Percentiles rank a stretch among this genome's conserved stretches.
Evolutionary conservation across 768 basidiomycete genomes (phyloP).

Genomic region (Agaricus bisporus): DNA sequence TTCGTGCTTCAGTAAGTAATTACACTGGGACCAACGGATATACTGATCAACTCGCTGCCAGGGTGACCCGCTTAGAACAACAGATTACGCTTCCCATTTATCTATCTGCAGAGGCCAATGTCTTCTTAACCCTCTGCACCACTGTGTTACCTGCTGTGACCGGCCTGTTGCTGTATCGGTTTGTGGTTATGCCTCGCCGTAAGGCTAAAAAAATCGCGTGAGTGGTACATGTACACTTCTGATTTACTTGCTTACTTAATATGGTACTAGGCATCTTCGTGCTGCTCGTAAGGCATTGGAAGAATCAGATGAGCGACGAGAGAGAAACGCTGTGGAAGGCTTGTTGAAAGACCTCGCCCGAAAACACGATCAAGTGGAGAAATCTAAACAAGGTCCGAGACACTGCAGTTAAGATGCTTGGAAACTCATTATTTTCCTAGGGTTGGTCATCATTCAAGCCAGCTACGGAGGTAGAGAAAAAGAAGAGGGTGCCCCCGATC

Average conservation of each 20-base stretch:
- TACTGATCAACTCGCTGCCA: conserved; percentile 21
- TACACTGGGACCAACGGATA: neutral
- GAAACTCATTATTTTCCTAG: conserved; percentile 29
- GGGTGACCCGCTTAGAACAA: conserved; percentile 53
- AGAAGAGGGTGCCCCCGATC: conserved; percentile 44
- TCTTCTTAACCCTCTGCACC: conserved; percentile 42
- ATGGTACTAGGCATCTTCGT: conserved; percentile 50
- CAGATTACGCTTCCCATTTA: conserved; percentile 50
- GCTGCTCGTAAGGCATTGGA: conserved; percentile 59
- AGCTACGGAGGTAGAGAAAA: conserved; percentile 56
- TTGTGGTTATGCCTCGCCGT: conserved; percentile 50
- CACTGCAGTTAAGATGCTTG: neutral
- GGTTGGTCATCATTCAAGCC: conserved; percentile 73
- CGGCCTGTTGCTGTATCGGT: conserved; percentile 48
- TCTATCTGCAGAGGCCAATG: conserved; percentile 44
- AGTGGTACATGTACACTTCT: conserved; percentile 15
- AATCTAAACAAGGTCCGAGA: conserved; percentile 54
- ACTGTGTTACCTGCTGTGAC: conserved; percentile 50
- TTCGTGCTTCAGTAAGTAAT: conserved; percentile 51
- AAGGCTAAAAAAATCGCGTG: conserved; percentile 48
- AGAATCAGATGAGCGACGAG: conserved; percentile 53
- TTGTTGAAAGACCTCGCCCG: conserved; percentile 66
- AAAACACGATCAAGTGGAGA: conserved; percentile 59
- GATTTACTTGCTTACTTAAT: neutral
- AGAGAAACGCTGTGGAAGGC: conserved; percentile 54